phyloP scores from a whole-genome alignment of 1,139 yeast species.

The Yamadazyma sp. region DNA sequence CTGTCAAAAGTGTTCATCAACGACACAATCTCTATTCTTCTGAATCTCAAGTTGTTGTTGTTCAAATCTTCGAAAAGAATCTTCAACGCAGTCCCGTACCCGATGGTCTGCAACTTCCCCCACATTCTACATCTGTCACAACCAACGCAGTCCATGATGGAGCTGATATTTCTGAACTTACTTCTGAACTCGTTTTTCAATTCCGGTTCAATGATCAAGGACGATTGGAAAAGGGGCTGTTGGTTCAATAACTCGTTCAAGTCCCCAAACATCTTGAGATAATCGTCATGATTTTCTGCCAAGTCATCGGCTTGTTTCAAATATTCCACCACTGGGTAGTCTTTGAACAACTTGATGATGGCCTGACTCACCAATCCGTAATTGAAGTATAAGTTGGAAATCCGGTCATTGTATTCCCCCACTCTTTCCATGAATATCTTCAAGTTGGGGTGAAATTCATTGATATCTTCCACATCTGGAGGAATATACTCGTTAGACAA shows the following conservation, averaged over 20 bases:
- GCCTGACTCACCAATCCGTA: slow-evolving; percentile 87
- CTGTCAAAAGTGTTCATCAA: slow-evolving; percentile 90
- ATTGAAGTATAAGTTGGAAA: slow-evolving; percentile 87
- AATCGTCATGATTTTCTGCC: slow-evolving; percentile 37
- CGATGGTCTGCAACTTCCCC: slow-evolving; percentile 97
- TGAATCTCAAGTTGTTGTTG: slow-evolving; percentile 48
- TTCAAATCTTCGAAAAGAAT: slow-evolving; percentile 71
- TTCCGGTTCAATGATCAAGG: slow-evolving; percentile 45
- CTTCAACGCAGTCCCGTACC: slow-evolving; percentile 95
- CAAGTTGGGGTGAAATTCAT: slow-evolving; percentile 81
- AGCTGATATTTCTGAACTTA: slow-evolving; percentile 85
- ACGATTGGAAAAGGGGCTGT: slow-evolving; percentile 44
- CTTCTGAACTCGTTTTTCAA: slow-evolving; percentile 82
- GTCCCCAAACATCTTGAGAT: slow-evolving; percentile 24
- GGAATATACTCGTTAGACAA: slow-evolving; percentile 82
- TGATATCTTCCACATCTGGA: slow-evolving; percentile 68
- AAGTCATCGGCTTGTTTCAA: slow-evolving; percentile 15
- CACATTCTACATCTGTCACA: slow-evolving; percentile 96
- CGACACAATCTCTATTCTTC: slow-evolving; percentile 87
- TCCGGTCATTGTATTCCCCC: slow-evolving; percentile 84
- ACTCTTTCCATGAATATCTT: slow-evolving; percentile 85
- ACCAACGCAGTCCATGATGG: slow-evolving; percentile 97
- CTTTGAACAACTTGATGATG: slow-evolving; percentile 56
- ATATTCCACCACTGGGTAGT: slow-evolving; percentile 17
- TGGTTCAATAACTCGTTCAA: slow-evolving; percentile 19